phyloP scores from a whole-genome alignment of 768 basidiomycete genomes.

The Mycena sanguinolenta region DNA sequence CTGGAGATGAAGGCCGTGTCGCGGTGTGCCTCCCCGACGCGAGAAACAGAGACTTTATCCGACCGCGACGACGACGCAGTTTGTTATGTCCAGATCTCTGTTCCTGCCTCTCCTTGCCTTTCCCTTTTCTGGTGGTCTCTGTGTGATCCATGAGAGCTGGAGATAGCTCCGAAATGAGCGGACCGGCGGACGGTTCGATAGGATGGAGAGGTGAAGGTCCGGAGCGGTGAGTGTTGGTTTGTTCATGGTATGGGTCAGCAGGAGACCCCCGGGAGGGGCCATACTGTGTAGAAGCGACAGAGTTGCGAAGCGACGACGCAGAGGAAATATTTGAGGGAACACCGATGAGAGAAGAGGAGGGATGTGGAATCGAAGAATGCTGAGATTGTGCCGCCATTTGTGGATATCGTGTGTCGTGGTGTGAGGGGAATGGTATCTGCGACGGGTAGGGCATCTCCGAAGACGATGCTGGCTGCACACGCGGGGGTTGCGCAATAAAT shows the following conservation, averaged over 20 bases:
- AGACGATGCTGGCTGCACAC: background rate
- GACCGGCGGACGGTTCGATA: background rate
- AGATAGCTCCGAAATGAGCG: background rate
- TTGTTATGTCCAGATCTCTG: too few relatives aligned
- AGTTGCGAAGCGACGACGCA: background rate
- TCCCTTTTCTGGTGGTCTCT: conserved; percentile 20
- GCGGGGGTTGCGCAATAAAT: conserved; percentile 12
- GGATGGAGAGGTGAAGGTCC: background rate
- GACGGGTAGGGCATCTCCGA: conserved; percentile 10
- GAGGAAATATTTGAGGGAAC: background rate
- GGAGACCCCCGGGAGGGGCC: background rate
- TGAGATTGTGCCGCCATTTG: background rate
- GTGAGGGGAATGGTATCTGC: background rate
- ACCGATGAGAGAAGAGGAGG: background rate
- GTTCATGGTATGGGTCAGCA: background rate
- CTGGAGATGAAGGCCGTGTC: conserved; percentile 12
- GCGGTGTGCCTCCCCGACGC: background rate
- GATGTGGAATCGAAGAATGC: background rate
- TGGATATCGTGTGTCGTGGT: background rate
- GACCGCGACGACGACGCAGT: background rate
- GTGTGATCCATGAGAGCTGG: background rate
- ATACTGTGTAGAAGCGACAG: background rate
- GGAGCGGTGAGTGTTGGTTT: background rate
- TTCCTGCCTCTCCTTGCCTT: conserved; percentile 9
- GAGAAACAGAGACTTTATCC: conserved; percentile 3